A percentile compares a stretch with the other conserved stretches of the same genome.
Evolutionary conservation across 441 rosid genomes (phyloP).

Genomic region (Corymbia citriodora): DNA sequence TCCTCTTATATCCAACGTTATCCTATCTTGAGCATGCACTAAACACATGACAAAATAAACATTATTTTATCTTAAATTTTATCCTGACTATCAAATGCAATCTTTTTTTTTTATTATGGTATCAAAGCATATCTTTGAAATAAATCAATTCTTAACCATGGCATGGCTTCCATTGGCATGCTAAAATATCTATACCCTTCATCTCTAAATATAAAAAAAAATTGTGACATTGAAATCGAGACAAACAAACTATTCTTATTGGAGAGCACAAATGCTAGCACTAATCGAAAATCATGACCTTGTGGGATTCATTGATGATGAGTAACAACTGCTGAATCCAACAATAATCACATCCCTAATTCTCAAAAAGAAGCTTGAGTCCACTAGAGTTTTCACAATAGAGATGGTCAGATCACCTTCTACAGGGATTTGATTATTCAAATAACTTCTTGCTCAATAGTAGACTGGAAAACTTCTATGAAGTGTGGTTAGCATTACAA

Average conservation of each 20-base stretch:
- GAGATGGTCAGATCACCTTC: accelerated
- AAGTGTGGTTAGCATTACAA: too few species aligned
- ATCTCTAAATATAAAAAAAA: too few species aligned
- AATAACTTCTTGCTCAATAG: too few species aligned
- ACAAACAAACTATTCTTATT: background rate
- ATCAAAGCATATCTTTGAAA: background rate
- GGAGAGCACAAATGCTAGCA: background rate
- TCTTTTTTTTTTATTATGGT: background rate
- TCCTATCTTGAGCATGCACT: too few species aligned
- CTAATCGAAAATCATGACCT: background rate
- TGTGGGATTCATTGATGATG: background rate
- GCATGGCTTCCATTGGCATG: background rate
- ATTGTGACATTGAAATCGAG: background rate
- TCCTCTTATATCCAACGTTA: too few species aligned
- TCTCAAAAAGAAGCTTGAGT: background rate
- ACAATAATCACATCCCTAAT: background rate
- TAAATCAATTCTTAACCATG: too few species aligned
- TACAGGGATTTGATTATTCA: too few species aligned
- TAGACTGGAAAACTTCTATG: too few species aligned
- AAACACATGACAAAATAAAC: too few species aligned
- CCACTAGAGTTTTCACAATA: background rate
- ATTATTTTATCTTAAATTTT: too few species aligned
- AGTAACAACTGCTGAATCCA: background rate
- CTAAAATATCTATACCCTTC: background rate
- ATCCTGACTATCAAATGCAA: too few species aligned